A percentile compares a stretch with the other conserved stretches of the same genome.
phyloP scores from a whole-genome alignment of 306 rosid species.

The Quercus bicolor region DNA sequence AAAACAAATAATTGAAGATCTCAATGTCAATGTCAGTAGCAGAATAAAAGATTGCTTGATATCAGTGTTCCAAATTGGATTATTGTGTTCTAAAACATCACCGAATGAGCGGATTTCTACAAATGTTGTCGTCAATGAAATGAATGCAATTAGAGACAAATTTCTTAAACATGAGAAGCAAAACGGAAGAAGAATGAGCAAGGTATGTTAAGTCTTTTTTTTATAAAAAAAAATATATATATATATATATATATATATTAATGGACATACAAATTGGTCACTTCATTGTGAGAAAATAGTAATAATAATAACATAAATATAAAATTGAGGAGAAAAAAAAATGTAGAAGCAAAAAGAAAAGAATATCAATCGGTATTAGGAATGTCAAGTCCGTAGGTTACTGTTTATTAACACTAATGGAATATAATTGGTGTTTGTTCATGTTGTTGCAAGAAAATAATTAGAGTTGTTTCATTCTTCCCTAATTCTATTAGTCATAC shows the following conservation, averaged over 20 bases:
- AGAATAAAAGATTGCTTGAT: slow-evolving; percentile 32
- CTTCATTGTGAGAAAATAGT: not conserved
- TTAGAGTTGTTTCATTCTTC: too few species aligned
- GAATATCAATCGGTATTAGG: not conserved
- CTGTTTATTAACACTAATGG: too few species aligned
- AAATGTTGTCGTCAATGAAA: slow-evolving; percentile 25
- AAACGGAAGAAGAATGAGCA: not conserved
- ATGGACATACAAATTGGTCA: not conserved
- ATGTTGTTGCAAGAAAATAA: too few species aligned
- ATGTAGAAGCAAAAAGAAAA: too few species aligned
- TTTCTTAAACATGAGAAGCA: not conserved
- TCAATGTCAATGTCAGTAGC: not conserved
- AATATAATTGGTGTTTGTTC: too few species aligned
- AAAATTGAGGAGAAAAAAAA: too few species aligned
- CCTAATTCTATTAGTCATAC: too few species aligned
- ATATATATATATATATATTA: too few species aligned
- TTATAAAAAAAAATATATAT: too few species aligned
- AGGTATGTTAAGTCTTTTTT: not conserved
- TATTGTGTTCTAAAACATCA: slow-evolving; percentile 36
- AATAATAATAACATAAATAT: not conserved
- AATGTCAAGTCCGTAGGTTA: too few species aligned
- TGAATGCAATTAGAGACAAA: slow-evolving; percentile 21
- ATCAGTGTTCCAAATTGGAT: slow-evolving; percentile 41
- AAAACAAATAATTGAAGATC: slow-evolving; percentile 7
- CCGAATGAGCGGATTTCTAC: slow-evolving; percentile 28